Evolutionary conservation across 352 stramenopile genomes (phyloP).

Genomic region (Phytophthora colocasiae): DNA sequence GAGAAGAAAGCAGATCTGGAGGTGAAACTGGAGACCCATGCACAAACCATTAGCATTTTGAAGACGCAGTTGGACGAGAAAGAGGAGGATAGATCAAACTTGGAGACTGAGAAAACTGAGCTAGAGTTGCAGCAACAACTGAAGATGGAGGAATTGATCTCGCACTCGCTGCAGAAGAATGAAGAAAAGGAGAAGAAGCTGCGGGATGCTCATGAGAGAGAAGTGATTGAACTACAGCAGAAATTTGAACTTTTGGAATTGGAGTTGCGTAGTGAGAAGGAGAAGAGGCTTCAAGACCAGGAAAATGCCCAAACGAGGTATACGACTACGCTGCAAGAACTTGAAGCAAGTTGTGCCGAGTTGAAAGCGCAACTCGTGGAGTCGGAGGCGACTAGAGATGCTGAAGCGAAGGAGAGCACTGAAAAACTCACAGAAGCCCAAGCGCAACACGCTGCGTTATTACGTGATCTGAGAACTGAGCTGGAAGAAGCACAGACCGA

Average conservation of each 20-base stretch:
- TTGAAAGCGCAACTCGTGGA: constrained; percentile 11
- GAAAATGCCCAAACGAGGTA: constrained; percentile 9
- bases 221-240: constrained; percentile 18
- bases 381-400: constrained; percentile 5
- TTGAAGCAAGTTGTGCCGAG: constrained; percentile 16
- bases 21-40: constrained; percentile 26
- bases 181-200: constrained; percentile 7
- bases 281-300: constrained; percentile 14
- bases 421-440: neutral
- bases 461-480: neutral
- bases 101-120: constrained; percentile 12
- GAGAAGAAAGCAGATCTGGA: constrained; percentile 19
- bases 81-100: constrained; percentile 15
- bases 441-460: neutral
- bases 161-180: neutral
- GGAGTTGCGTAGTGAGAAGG: constrained; percentile 20
- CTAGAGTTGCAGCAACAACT: constrained; percentile 11
- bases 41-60: constrained; percentile 35
- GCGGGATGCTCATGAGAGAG: constrained; percentile 3
- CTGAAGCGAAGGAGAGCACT: constrained; percentile 11
- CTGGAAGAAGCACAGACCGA: neutral
- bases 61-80: constrained; percentile 40
- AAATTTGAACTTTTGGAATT: constrained; percentile 18
- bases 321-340: constrained; percentile 3
- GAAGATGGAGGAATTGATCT: constrained; percentile 15